Conservation (phyloP, 495 filamentous ascomycete species). For the Aspergillus ostianus region DNA sequence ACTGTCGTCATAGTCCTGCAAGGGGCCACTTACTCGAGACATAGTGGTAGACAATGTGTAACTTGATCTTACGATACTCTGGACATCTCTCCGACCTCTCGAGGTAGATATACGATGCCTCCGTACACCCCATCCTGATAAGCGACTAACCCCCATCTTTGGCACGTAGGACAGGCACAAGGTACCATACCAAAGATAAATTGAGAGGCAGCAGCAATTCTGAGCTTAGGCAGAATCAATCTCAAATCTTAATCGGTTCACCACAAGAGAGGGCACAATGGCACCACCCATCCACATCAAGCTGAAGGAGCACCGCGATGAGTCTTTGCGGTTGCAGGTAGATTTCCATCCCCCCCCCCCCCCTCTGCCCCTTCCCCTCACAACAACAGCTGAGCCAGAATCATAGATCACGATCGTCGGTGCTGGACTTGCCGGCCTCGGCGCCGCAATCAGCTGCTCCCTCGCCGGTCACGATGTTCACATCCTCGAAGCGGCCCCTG, state of each 20-base stretch:
- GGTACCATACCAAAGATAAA: too few relatives aligned
- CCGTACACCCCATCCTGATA: not conserved
- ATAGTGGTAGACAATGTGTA: constrained; percentile 7
- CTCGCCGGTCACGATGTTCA: constrained; percentile 60
- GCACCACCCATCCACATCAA: constrained; percentile 20
- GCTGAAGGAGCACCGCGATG: constrained; percentile 15
- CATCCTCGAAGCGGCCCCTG: constrained; percentile 58
- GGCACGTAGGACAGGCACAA: not conserved
- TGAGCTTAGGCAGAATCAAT: too few relatives aligned
- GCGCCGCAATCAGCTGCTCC: constrained; percentile 56
- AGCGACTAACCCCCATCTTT: constrained; percentile 16
- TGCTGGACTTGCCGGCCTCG: constrained; percentile 64
- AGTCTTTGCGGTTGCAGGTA: constrained; percentile 17
- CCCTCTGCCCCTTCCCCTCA: not conserved
- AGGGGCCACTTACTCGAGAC: constrained; percentile 19
- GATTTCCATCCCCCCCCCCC: constrained; percentile 3
- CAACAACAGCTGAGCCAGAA: not conserved
- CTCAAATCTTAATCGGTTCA: too few relatives aligned
- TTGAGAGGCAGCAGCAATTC: too few relatives aligned
- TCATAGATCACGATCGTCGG: constrained; percentile 52
- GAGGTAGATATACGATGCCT: too few relatives aligned
- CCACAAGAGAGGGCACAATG: constrained; percentile 1
- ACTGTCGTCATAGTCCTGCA: not conserved
- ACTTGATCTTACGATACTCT: too few relatives aligned
- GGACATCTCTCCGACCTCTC: too few relatives aligned